Conservation (phyloP, 345 rosid species). For the Eutrema japonicum region DNA sequence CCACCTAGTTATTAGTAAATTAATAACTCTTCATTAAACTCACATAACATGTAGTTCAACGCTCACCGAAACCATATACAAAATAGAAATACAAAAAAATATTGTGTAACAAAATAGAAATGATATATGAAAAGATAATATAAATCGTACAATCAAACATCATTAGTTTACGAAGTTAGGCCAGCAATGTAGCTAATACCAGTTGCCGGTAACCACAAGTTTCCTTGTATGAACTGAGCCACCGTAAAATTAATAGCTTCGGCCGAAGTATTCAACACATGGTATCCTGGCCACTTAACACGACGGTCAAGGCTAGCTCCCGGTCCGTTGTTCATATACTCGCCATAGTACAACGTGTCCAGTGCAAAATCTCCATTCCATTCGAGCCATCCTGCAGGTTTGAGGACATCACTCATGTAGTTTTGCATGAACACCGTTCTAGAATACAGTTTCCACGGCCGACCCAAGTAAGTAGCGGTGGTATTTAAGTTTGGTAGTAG, state of each 20-base stretch:
- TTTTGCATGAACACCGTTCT: slow-evolving; percentile 81
- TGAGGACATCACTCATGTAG: slow-evolving; percentile 52
- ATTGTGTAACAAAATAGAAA: background rate
- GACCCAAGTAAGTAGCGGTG: slow-evolving; percentile 68
- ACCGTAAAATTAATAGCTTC: slow-evolving; percentile 73
- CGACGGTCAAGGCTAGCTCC: slow-evolving; percentile 56
- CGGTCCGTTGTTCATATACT: slow-evolving; percentile 69
- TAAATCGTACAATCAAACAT: background rate
- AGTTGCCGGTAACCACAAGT: slow-evolving; percentile 69
- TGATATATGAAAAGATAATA: background rate
- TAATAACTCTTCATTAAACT: background rate
- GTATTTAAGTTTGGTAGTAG: slow-evolving; percentile 51
- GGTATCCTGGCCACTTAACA: slow-evolving; percentile 85
- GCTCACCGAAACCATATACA: slow-evolving; percentile 14
- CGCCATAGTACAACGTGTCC: slow-evolving; percentile 69
- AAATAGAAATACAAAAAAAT: background rate
- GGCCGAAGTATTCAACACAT: slow-evolving; percentile 43
- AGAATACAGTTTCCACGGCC: slow-evolving; percentile 88
- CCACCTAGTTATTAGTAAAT: too few species aligned
- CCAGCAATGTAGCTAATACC: slow-evolving; percentile 52
- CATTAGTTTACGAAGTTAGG: slow-evolving; percentile 16
- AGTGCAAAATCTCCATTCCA: slow-evolving; percentile 66
- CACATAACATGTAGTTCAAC: background rate
- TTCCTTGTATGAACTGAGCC: slow-evolving; percentile 66
- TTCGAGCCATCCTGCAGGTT: slow-evolving; percentile 82